These are phyloP conservation scores for Yueomyces sp. DNA, from an alignment of 805 yeast species.

Conservation along the genomic window DNA sequence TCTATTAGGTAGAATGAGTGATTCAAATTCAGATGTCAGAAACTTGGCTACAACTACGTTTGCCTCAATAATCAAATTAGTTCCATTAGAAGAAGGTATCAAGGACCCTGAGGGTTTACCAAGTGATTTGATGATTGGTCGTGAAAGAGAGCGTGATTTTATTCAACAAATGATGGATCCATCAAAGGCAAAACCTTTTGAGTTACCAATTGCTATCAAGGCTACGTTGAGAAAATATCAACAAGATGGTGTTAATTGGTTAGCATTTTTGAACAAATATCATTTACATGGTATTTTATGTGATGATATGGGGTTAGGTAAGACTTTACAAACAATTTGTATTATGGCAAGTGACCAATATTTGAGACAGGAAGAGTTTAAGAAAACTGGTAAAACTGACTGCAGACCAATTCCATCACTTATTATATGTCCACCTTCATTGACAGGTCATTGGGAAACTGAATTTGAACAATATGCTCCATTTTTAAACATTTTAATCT, in stretches of 20 bases:
- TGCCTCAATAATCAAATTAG: constrained; percentile 89
- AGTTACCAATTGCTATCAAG: constrained; percentile 78
- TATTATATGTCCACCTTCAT: constrained; percentile 90
- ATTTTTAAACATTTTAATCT: constrained; percentile 64
- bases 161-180: constrained; percentile 98
- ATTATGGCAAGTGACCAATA: constrained; percentile 94
- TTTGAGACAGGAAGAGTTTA: constrained; percentile 57
- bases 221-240: constrained; percentile 92
- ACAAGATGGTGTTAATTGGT: constrained; percentile 98
- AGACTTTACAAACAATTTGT: constrained; percentile 92
- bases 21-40: constrained; percentile 78
- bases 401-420: constrained; percentile 68
- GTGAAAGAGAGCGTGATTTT: constrained; percentile 88
- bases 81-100: constrained; percentile 94
- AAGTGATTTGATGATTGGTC: constrained; percentile 63
- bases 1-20: constrained; percentile 95
- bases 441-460: constrained; percentile 98
- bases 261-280: constrained; percentile 86
- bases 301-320: constrained; percentile 99
- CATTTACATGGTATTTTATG: constrained; percentile 94
- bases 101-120: constrained; percentile 93
- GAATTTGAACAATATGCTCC: constrained; percentile 87
- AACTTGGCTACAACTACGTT: constrained; percentile 87
- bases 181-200: constrained; percentile 73
- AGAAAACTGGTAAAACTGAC: constrained; percentile 46